These are phyloP conservation scores for Solanum arcanum DNA, from an alignment of 257 asterid genomes.

Conservation along the genomic window DNA sequence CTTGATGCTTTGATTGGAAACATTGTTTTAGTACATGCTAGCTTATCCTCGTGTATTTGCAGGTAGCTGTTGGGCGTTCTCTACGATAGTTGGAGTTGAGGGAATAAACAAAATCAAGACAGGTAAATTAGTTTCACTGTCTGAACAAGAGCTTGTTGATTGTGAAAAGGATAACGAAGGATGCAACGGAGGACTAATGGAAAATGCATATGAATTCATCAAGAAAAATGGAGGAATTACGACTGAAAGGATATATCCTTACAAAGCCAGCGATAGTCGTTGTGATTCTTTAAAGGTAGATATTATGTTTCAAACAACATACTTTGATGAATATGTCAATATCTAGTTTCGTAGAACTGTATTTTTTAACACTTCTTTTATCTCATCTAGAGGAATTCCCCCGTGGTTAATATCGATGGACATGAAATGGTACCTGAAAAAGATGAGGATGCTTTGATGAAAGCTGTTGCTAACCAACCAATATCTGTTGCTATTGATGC, in stretches of 20 bases:
- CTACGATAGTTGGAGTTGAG: constrained; percentile 81
- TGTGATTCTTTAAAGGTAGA: constrained; percentile 62
- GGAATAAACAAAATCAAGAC: constrained; percentile 78
- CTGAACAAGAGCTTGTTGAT: constrained; percentile 87
- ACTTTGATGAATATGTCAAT: background rate
- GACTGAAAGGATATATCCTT: constrained; percentile 59
- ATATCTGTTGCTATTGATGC: constrained; percentile 86
- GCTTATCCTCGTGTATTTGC: background rate
- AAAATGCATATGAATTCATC: constrained; percentile 61
- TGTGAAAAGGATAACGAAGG: constrained; percentile 73
- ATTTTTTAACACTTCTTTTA: constrained; percentile 6
- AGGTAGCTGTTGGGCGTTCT: constrained; percentile 97
- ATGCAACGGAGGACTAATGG: constrained; percentile 86
- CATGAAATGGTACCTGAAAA: constrained; percentile 64
- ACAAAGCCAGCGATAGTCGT: constrained; percentile 40
- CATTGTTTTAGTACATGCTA: background rate
- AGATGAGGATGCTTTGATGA: constrained; percentile 65
- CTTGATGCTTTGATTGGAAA: background rate
- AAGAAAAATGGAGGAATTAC: constrained; percentile 64
- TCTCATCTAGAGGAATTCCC: constrained; percentile 42
- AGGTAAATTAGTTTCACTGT: constrained; percentile 50
- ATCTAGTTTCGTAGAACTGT: background rate
- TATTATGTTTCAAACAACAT: background rate
- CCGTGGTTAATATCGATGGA: constrained; percentile 68
- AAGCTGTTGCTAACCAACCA: constrained; percentile 83